These are phyloP conservation scores for Xylaria polymorpha DNA, from an alignment of 2,329 filamentous ascomycete genomes.

Conservation along the genomic window DNA sequence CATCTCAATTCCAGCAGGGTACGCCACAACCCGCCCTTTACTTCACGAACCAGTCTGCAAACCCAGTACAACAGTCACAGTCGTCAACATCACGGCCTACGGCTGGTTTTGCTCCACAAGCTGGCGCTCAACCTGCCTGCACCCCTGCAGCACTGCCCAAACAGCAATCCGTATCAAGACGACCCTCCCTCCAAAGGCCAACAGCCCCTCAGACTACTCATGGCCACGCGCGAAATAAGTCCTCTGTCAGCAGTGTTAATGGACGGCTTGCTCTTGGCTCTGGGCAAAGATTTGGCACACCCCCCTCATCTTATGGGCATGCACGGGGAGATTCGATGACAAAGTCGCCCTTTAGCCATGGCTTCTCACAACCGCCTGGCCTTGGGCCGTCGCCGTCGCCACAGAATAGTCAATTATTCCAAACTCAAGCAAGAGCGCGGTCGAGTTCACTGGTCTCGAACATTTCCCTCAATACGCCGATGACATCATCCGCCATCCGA, in stretches of 20 bases:
- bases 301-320: constrained; percentile 51
- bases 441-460: constrained; percentile 50
- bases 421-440: constrained; percentile 50
- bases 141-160: constrained; percentile 17
- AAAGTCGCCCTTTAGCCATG: constrained; percentile 52
- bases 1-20: constrained; percentile 17
- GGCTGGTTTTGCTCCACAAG: constrained; percentile 17
- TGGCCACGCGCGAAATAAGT: constrained; percentile 47
- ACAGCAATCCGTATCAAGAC: constrained; percentile 38
- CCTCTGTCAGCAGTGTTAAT: constrained; percentile 44
- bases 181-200: constrained; percentile 39
- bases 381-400: constrained; percentile 50
- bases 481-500: constrained; percentile 53
- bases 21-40: constrained; percentile 29
- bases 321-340: constrained; percentile 46
- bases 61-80: constrained; percentile 20
- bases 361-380: constrained; percentile 50
- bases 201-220: constrained; percentile 37
- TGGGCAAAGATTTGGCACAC: constrained; percentile 50
- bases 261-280: constrained; percentile 48
- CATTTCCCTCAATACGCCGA: constrained; percentile 50
- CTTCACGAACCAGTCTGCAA: constrained; percentile 6
- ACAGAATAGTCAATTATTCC: constrained; percentile 51
- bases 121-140: constrained; percentile 7
- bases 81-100: constrained; percentile 5